Evolutionary conservation across 2,329 filamentous ascomycete species (phyloP).

Genomic region (Colletotrichum musicola): DNA sequence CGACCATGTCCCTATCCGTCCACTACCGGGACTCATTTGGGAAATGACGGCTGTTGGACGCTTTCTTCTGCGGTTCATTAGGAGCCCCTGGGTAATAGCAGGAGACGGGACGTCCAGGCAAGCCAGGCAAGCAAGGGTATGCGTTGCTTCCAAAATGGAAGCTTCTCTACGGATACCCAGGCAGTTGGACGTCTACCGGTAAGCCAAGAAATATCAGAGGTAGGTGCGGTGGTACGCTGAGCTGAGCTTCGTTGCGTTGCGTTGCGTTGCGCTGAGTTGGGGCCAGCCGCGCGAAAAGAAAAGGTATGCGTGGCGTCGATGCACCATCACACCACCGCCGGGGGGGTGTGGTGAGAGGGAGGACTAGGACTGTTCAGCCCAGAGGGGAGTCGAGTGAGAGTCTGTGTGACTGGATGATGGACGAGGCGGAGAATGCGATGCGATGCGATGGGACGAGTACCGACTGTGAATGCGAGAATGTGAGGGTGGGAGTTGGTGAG

Average conservation of each 20-base stretch:
- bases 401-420: conserved; percentile 8
- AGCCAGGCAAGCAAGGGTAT: not conserved
- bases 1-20: conserved; percentile 17
- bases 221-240: conserved; percentile 2
- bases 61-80: conserved; percentile 28
- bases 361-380: conserved; percentile 15
- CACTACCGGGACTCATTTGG: conserved; percentile 11
- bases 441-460: not conserved
- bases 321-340: conserved; percentile 32
- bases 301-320: conserved; percentile 20
- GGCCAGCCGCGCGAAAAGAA: conserved; percentile 24
- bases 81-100: conserved; percentile 14
- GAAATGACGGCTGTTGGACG: conserved; percentile 8
- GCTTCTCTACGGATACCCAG: conserved; percentile 1
- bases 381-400: not conserved
- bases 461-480: not conserved
- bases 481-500: conserved; percentile 11
- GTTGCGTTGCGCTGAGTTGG: conserved; percentile 3
- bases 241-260: not conserved
- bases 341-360: not conserved
- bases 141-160: conserved; percentile 5
- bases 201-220: conserved; percentile 6
- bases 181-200: conserved; percentile 24
- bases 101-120: not conserved
- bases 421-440: conserved; percentile 19